Base-by-base conservation (phyloP, 2,329 filamentous ascomycete species). In the Thielaviopsis populi region DNA sequence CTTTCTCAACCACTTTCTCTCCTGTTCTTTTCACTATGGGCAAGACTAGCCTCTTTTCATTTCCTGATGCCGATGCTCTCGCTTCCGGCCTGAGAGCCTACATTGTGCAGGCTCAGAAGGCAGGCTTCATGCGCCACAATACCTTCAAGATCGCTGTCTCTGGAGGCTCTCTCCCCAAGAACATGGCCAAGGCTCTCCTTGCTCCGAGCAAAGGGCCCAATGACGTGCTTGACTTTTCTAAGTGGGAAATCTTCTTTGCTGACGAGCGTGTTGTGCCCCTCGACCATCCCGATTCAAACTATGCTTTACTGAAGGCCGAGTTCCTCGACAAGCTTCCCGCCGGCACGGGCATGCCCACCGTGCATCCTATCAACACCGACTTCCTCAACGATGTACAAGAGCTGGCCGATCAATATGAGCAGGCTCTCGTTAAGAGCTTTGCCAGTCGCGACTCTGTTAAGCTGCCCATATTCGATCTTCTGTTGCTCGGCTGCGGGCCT, bases 211-310 rank as follows among this genome's bases (percentile, higher is more conserved):
- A 74, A 24, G 77, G 75, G 10, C 72, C 75, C 50, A 73, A 85
- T 64, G 88, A 91, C 72, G 80, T 77, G 3, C 76, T 91, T 69
- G 79, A 87, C 70, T 96, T 95, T 75, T 79, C 81, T 73, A 90
- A 89, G 74, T 99, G 94, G 94, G 89, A 97, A 71, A 89, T 99
- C 72, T 99, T 97, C 81, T 97, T 96, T 75, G 92, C 92, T 72
- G 94, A 99, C 73, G 94, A 99, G 80, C 89, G 94, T 71, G 89
- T 89, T 69, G 94, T 97, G 62, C 88, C 94, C 24, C 85, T 96
- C 69, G 86, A 94, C 74, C 87, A 97, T 76, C 81, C 84, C 68
- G 92, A 99, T 78, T 96, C 91, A 78, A 99, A 97, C 78, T 96
- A 96, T 77, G 84, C 79, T 67, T 83, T 96, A 54, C 77, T 97